Evolutionary conservation across 2,329 filamentous ascomycete genomes (phyloP), one percentile per base, ranked within the genome.

Genomic region (Calonectria multiphialidica): DNA sequence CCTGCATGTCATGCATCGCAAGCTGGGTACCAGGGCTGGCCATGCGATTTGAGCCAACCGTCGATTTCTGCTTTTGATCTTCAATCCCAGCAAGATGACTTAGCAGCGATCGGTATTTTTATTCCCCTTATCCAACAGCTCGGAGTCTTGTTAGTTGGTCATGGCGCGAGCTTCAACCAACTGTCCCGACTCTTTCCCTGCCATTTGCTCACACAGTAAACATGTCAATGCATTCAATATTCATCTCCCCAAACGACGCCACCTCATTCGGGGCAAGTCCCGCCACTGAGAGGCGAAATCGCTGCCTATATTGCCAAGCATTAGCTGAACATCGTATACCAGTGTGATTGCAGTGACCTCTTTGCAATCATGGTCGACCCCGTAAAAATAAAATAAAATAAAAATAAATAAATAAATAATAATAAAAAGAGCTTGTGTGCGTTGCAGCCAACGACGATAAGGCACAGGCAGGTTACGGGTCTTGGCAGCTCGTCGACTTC

Each of bases 121-220:
- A 45, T 44, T 66, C 63, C 61, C 50, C 33, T 68, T 33, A 33
- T 53, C 47, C 64, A 67, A 68, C 55, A 68, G 66, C 50, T 62
- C 33, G 63, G 67, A 61, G 28, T 40, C 62, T 67, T 37, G 64
- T 55, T 62, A 50, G 55, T 76, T 75, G 68, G 69, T 53, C 68
- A 49, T 53, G 47, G 59, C 50, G 55, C 37, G 59, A 71, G 53
- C 49, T 69, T 66, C 47, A 62, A 71, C 40, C 64, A 68, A 50
- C 42, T 67, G 44, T 42, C 71, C 35, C 66, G 68, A 68, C 61
- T 72, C 72, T 30, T 30, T 30, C 21, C 47, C 12, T 8, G n/a
- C 25, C 49, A 44, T 57, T 37, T 12, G 63, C 61, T 70, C 25
- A 40, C 47, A 63, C 49, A 66, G 21, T 47, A 59, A 45, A 35